phyloP scores from a whole-genome alignment of 331 rosid species.

The Cydonia oblonga region DNA sequence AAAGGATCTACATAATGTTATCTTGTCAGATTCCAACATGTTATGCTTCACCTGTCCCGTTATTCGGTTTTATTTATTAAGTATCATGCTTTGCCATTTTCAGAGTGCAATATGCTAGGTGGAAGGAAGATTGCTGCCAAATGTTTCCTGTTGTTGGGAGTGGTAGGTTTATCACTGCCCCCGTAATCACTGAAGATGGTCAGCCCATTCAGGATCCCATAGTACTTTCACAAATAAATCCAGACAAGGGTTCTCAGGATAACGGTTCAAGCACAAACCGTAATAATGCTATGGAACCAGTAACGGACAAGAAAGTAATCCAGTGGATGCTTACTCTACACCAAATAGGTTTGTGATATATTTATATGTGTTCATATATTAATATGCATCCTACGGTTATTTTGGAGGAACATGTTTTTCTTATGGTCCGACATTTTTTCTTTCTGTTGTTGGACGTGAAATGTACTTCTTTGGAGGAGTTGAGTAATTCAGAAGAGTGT shows the following conservation, averaged over 20 bases:
- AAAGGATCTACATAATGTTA: neutral
- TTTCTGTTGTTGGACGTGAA: neutral
- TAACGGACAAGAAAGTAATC: conserved; percentile 57
- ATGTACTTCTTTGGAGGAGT: no score
- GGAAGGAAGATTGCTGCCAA: conserved; percentile 81
- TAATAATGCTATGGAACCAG: conserved; percentile 17
- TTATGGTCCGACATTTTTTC: neutral
- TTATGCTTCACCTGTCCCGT: neutral
- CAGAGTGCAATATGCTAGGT: conserved; percentile 70
- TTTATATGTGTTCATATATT: neutral
- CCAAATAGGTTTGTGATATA: conserved; percentile 73
- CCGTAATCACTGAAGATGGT: conserved; percentile 77
- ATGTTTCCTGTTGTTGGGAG: conserved; percentile 91
- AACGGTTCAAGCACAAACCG: neutral
- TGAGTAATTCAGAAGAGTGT: no score
- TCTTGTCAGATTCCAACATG: neutral
- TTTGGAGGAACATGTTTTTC: neutral
- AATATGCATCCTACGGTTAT: neutral
- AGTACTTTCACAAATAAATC: conserved; percentile 54
- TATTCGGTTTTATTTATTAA: neutral
- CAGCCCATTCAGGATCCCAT: conserved; percentile 74
- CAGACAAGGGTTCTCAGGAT: conserved; percentile 6
- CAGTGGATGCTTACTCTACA: conserved; percentile 98
- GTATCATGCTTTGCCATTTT: conserved; percentile 16
- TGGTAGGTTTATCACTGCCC: conserved; percentile 85